Conservation (phyloP, 192 early-diverging fungal genomes). For the Podila minutissima region DNA sequence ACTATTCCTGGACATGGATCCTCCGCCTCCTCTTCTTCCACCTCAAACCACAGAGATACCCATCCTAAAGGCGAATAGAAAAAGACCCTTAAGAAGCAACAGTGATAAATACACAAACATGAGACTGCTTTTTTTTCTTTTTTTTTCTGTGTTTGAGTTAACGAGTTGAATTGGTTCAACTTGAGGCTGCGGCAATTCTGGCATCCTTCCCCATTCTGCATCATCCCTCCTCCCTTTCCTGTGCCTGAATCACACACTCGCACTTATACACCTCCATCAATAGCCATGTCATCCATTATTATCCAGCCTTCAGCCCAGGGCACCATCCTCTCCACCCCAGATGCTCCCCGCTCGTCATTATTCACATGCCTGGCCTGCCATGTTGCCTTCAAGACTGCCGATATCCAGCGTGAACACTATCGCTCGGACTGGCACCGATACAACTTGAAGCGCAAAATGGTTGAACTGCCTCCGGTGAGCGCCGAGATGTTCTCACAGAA, state of each 20-base stretch:
- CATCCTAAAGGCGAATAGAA: not conserved
- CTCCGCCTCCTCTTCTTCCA: not conserved
- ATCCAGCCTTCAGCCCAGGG: constrained; percentile 28
- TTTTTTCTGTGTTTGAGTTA: not conserved
- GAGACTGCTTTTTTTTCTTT: constrained; percentile 10
- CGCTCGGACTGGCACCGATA: constrained; percentile 98
- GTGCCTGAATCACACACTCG: not conserved
- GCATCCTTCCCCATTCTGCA: not conserved
- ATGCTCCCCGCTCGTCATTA: constrained; percentile 61
- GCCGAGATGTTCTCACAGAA: constrained; percentile 85
- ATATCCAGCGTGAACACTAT: constrained; percentile 93
- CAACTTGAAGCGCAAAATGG: constrained; percentile 98
- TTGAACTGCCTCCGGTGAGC: constrained; percentile 85
- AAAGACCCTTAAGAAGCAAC: no score
- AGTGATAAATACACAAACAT: no score
- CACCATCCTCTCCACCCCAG: constrained; percentile 34
- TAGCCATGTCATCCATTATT: constrained; percentile 33
- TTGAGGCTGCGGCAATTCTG: not conserved
- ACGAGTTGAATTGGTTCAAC: not conserved
- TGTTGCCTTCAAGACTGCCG: constrained; percentile 89
- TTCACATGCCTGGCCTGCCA: constrained; percentile 93
- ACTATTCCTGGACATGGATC: not conserved
- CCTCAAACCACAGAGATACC: not conserved
- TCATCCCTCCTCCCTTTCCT: not conserved
- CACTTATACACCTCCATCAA: not conserved